A percentile compares a stretch with the other conserved stretches of the same genome.
These are phyloP conservation scores for Radiomyces spectabilis DNA, from an alignment of 192 early-diverging fungal genomes.

Conservation along the genomic window DNA sequence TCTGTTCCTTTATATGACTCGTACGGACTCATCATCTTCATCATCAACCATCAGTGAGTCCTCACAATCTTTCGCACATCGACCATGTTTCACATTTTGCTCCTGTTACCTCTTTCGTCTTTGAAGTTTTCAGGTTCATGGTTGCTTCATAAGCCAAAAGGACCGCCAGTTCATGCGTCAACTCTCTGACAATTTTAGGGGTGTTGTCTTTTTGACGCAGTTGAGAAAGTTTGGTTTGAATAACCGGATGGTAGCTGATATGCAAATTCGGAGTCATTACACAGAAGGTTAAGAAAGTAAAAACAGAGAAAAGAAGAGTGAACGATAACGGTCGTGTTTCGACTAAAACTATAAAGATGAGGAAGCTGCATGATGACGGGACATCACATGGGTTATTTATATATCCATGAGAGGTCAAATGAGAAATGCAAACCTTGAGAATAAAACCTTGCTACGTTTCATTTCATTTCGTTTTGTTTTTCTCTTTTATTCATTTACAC, in stretches of 20 bases:
- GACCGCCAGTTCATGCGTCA: conserved; percentile 41
- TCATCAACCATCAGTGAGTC: background rate
- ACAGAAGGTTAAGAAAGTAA: conserved; percentile 5
- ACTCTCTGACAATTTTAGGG: conserved; percentile 43
- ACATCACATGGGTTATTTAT: no score
- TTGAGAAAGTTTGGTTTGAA: conserved; percentile 49
- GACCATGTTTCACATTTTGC: no score
- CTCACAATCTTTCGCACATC: no score
- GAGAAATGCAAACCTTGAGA: conserved; percentile 24
- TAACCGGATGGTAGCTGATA: conserved; percentile 47
- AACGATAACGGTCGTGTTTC: background rate
- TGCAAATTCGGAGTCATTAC: conserved; percentile 13
- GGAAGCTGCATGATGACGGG: background rate
- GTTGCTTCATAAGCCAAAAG: conserved; percentile 63
- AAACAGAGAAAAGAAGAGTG: conserved; percentile 4
- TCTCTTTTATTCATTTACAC: no score
- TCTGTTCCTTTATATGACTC: conserved; percentile 30
- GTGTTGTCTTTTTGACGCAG: conserved; percentile 40
- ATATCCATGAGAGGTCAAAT: no score
- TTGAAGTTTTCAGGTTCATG: conserved; percentile 25
- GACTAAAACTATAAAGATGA: background rate
- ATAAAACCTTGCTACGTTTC: no score
- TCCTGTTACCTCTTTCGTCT: conserved; percentile 16
- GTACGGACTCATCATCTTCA: conserved; percentile 45
- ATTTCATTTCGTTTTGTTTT: no score